A percentile compares a stretch with the other conserved stretches of the same genome.
phyloP scores from a whole-genome alignment of 1,284 basidiomycete species.

The Ceratobasidium sp. region DNA sequence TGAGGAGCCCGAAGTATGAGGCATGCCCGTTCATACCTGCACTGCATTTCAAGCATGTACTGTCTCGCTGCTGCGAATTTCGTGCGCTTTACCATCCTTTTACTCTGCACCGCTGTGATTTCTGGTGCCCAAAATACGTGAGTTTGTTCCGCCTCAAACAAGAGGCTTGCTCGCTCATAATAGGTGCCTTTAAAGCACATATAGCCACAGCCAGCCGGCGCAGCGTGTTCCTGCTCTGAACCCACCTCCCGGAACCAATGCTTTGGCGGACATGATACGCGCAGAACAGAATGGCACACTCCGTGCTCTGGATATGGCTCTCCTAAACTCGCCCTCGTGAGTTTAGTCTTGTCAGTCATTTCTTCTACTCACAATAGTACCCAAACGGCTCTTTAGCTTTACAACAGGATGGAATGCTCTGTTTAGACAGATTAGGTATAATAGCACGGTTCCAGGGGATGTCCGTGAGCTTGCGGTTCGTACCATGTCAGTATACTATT shows the following conservation, averaged over 20 bases:
- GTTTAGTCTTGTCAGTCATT: not conserved
- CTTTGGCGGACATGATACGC: slow-evolving; percentile 13
- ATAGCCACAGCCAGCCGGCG: slow-evolving; percentile 29
- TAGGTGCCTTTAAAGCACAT: not conserved
- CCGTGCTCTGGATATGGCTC: slow-evolving; percentile 38
- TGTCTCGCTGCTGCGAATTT: not conserved
- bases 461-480: slow-evolving; percentile 45
- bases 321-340: slow-evolving; percentile 33
- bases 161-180: not conserved
- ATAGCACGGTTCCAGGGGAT: slow-evolving; percentile 40
- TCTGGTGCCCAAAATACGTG: slow-evolving; percentile 15
- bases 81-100: not conserved
- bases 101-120: not conserved
- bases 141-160: not conserved
- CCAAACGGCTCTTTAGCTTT: not conserved
- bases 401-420: slow-evolving; percentile 34
- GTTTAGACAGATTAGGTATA: slow-evolving; percentile 36
- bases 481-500: not conserved
- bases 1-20: too few species aligned
- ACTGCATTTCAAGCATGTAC: not conserved
- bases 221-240: slow-evolving; percentile 29
- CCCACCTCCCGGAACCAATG: slow-evolving; percentile 32
- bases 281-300: slow-evolving; percentile 35
- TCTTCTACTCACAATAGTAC: not conserved
- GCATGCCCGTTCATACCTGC: too few species aligned